Percentiles rank a stretch among this genome's conserved stretches.
These are phyloP conservation scores for Saccharomycopsis javanensis DNA, from an alignment of 805 yeast species.

Conservation along the genomic window DNA sequence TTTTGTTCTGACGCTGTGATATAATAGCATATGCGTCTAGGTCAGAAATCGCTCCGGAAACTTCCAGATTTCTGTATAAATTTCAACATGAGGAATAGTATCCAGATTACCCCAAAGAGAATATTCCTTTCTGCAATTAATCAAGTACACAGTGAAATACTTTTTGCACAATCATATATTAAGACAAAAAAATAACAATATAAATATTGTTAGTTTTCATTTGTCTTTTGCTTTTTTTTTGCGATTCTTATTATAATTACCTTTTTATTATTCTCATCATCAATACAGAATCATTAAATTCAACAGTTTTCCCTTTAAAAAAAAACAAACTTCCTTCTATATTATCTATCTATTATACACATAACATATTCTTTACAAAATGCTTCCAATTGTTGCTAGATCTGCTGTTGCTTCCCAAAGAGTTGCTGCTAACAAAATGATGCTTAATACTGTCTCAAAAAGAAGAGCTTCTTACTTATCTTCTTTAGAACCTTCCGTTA, in stretches of 20 bases:
- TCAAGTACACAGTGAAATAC: no score
- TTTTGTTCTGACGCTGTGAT: not conserved
- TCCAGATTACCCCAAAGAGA: not conserved
- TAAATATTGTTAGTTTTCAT: not conserved
- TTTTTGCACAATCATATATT: no score
- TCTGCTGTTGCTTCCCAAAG: conserved; percentile 1
- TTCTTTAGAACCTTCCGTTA: conserved; percentile 57
- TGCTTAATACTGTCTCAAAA: conserved; percentile 47
- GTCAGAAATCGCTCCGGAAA: not conserved
- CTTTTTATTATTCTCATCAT: not conserved
- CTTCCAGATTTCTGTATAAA: no score
- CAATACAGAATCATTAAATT: not conserved
- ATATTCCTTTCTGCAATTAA: conserved; percentile 39
- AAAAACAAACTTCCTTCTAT: not conserved
- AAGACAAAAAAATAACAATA: not conserved
- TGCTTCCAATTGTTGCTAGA: conserved; percentile 11
- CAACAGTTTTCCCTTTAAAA: not conserved
- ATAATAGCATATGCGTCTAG: conserved; percentile 1
- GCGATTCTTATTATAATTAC: no score
- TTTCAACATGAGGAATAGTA: not conserved
- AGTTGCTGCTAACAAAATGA: conserved; percentile 18
- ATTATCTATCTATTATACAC: no score
- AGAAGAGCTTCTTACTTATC: conserved; percentile 55
- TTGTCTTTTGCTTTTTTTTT: not conserved
- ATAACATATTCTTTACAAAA: not conserved